Conservation (phyloP, 2,329 filamentous ascomycete species). For the Botrytis hyacinthi region DNA sequence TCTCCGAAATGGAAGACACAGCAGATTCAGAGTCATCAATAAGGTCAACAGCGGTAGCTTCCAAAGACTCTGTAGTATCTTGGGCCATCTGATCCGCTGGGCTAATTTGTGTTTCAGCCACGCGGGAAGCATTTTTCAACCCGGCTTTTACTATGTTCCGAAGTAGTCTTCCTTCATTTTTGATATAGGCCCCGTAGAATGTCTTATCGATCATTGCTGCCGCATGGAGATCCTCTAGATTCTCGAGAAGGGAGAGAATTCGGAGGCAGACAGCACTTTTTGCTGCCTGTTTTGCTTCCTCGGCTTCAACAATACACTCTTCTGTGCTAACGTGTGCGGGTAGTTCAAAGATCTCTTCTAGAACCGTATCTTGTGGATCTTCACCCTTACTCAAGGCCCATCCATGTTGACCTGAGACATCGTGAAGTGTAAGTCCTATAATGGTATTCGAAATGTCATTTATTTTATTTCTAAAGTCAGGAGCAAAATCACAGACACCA, state of each 20-base stretch:
- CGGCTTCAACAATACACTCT: conserved; percentile 22
- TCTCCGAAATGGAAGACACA: background rate
- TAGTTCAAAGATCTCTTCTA: conserved; percentile 21
- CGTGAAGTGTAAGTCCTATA: conserved; percentile 48
- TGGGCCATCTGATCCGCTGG: background rate
- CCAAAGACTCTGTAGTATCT: background rate
- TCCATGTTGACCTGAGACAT: conserved; percentile 49
- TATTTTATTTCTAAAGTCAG: conserved; percentile 48
- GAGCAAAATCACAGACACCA: conserved; percentile 50
- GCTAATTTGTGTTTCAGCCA: conserved; percentile 16
- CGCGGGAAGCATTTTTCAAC: conserved; percentile 23
- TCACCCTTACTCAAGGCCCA: conserved; percentile 49
- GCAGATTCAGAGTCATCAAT: conserved; percentile 26
- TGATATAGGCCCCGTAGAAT: conserved; percentile 48
- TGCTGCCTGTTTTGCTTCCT: conserved; percentile 21
- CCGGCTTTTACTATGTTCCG: conserved; percentile 34
- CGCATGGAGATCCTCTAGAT: conserved; percentile 45
- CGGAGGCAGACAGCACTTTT: conserved; percentile 40
- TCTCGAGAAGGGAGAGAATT: conserved; percentile 44
- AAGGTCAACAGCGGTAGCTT: conserved; percentile 10
- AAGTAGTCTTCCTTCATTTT: conserved; percentile 44
- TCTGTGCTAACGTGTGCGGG: conserved; percentile 17
- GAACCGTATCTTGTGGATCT: background rate
- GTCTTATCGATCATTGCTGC: conserved; percentile 44
- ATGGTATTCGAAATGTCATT: conserved; percentile 53